Evolutionary conservation across 2,329 filamentous ascomycete species (phyloP), one percentile per base, ranked within the genome.

Genomic region (Pseudofabraea citricarpa): DNA sequence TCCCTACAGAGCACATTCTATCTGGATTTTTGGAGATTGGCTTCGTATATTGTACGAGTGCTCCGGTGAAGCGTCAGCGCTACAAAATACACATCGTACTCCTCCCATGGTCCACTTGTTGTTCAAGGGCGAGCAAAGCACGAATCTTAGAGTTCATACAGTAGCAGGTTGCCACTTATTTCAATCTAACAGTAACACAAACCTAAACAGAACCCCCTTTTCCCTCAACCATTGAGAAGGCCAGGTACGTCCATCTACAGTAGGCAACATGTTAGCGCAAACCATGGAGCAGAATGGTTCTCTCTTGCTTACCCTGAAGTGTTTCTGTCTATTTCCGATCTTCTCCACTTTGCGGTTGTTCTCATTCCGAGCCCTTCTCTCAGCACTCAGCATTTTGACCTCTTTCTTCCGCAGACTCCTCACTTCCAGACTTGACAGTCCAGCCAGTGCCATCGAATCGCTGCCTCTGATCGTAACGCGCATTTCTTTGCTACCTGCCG

Each of bases 291-390:
- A n/a, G n/a, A n/a, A n/a, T n/a, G n/a, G n/a, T n/a, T n/a, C n/a
- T n/a, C n/a, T n/a, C n/a, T n/a, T n/a, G n/a, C n/a, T n/a, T n/a
- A n/a, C n/a, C 10, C 12, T 53, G 22, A 48, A 60, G 13, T 42
- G 46, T 43, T 58, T 60, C 47, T 60, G 57, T 44, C 45, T 50
- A 43, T 58, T 58, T 10, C 47, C 55, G 12, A 42, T 48, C 19
- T 42, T 55, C 33, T 58, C 57, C 20, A 60, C 33, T 15, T 45
- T 31, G 16, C 44, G 31, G 37, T 52, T 47, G 27, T 54, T 57
- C 20, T 49, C 44, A 37, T 51, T 57, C 47, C 39, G 50, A 4
- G 44, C 52, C 29, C 47, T 51, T 24, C 27, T 48, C 42, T 58
- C 52, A 18, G 45, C 33, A 32, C 44, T 54, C 35, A 51, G 22